phyloP scores from a whole-genome alignment of 2,329 filamentous ascomycete genomes.

The Alternaria hordeiaustralica region DNA sequence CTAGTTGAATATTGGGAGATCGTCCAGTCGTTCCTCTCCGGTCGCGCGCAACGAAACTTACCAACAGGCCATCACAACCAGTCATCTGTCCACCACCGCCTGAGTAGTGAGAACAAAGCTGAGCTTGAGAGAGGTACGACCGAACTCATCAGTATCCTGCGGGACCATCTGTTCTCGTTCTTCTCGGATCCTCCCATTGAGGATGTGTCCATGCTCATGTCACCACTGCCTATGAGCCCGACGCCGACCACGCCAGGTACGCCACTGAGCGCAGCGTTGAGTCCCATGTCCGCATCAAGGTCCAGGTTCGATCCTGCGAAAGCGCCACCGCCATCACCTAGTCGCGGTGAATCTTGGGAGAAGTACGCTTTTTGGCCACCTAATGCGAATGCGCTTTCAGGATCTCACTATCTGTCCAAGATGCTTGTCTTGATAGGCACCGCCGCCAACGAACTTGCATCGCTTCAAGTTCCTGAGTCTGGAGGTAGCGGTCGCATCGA shows the following conservation, averaged over 20 bases:
- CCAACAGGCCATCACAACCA: constrained; percentile 83
- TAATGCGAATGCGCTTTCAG: constrained; percentile 87
- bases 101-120: constrained; percentile 72
- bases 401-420: constrained; percentile 86
- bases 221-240: constrained; percentile 75
- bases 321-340: constrained; percentile 74
- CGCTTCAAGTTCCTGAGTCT: constrained; percentile 70
- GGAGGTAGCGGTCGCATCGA: constrained; percentile 57
- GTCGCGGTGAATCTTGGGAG: constrained; percentile 87
- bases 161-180: constrained; percentile 79
- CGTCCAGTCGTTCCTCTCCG: constrained; percentile 86
- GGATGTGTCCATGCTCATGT: constrained; percentile 86
- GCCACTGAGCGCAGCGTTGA: constrained; percentile 61
- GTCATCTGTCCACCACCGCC: constrained; percentile 79
- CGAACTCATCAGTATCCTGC: constrained; percentile 83
- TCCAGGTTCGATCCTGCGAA: constrained; percentile 83
- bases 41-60: constrained; percentile 78
- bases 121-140: constrained; percentile 79
- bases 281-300: constrained; percentile 69
- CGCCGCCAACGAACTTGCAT: constrained; percentile 84
- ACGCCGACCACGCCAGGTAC: constrained; percentile 65
- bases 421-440: constrained; percentile 84
- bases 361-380: constrained; percentile 95
- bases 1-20: constrained; percentile 94
- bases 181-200: constrained; percentile 89